These are phyloP conservation scores for Delonix regia DNA, from an alignment of 306 rosid species.

Conservation along the genomic window DNA sequence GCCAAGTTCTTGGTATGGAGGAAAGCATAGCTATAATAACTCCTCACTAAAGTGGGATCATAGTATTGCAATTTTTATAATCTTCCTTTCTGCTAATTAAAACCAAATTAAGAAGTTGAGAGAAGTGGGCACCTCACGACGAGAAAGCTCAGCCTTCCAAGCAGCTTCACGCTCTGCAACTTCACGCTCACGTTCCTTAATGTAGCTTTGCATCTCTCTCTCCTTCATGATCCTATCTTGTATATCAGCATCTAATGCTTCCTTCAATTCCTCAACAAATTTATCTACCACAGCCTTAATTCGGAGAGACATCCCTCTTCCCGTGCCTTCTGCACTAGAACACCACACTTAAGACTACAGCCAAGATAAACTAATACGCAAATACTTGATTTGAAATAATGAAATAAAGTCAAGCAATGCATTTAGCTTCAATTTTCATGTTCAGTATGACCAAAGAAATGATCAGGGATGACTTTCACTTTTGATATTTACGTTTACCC, in stretches of 20 bases:
- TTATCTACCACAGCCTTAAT: constrained; percentile 93
- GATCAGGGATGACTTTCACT: not conserved
- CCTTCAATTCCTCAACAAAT: constrained; percentile 92
- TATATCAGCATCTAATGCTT: constrained; percentile 92
- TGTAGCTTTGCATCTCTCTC: constrained; percentile 98
- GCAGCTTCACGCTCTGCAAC: constrained; percentile 99
- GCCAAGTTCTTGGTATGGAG: not conserved
- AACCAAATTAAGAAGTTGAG: not conserved
- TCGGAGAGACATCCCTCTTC: constrained; percentile 71
- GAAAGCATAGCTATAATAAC: not conserved
- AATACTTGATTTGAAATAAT: not conserved
- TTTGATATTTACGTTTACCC: constrained; percentile 15
- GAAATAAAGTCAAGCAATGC: not conserved
- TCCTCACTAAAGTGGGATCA: not conserved
- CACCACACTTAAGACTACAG: constrained; percentile 26
- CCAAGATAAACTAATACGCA: constrained; percentile 8
- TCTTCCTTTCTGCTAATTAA: not conserved
- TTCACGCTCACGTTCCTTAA: constrained; percentile 96
- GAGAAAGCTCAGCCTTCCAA: constrained; percentile 99
- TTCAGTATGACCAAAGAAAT: not conserved
- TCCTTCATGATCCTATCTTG: constrained; percentile 97
- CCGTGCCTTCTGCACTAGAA: constrained; percentile 23
- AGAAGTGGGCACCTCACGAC: constrained; percentile 78
- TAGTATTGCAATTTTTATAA: constrained; percentile 6
- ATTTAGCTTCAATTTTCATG: not conserved